Base-by-base conservation (phyloP, 257 asterid genomes). In the Nicotiana otophora region DNA sequence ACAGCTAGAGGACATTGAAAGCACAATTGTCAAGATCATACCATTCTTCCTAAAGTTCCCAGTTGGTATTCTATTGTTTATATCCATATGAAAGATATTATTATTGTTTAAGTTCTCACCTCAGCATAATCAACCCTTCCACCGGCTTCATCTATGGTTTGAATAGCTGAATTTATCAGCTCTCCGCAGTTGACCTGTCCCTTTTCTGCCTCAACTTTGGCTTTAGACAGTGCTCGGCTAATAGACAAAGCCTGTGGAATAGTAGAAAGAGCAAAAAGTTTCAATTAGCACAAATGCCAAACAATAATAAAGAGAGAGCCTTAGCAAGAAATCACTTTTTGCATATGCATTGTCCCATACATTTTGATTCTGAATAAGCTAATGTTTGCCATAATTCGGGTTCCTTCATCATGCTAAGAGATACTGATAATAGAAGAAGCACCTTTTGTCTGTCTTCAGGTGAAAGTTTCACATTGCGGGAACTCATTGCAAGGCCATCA, bases 401-500 rank as follows among this genome's bases (percentile, higher is more conserved):
- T 10, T 23, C 33, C 34, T 62, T 70, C 33, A 42, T 70, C 78
- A 70, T 42, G 20, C 2, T 5, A 20, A 42, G 33, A 70, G 34
- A 70, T 39, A 42, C 3, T 19, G 34, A 15, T 2, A 42, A 34
- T n/a, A 70, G 62, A 74, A 74, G 62, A 34, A 81, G 57, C 69
- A 94, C 98, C 98, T 91, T 91, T 84, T 87, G 84, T 86, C 98
- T 91, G 62, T 94, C 93, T 36, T 85, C 87, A 5, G 92, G 89
- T 46, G 98, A 91, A 30, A 96, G 94, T 72, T 58, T 91, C 88
- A 92, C 98, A 66, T 96, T 94, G 17, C 98, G 92, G 33, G 98
- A 96, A 85, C 99, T 96, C 95, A 86, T 92, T n/a, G 99, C 98
- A 63, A 96, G 90, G 81, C 98, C 99, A 85, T 96, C 99, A 3